Conservation (phyloP, 2,329 filamentous ascomycete species). For the Coniella lustricola region DNA sequence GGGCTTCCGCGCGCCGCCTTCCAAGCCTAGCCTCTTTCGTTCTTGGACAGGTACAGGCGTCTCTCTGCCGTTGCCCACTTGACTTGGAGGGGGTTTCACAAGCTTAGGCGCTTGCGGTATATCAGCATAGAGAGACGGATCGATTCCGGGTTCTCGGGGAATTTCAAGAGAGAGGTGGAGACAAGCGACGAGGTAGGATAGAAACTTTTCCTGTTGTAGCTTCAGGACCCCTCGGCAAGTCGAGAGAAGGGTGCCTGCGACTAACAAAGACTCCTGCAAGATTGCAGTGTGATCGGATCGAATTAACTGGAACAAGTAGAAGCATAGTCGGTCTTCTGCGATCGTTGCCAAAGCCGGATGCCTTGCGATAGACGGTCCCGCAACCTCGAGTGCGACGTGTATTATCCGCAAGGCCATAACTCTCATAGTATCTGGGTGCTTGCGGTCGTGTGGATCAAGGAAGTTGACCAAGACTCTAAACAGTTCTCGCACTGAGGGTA, state of each 20-base stretch:
- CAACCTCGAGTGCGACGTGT: slow-evolving; percentile 92
- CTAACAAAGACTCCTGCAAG: slow-evolving; percentile 83
- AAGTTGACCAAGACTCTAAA: slow-evolving; percentile 92
- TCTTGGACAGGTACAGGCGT: slow-evolving; percentile 91
- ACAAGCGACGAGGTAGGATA: slow-evolving; percentile 91
- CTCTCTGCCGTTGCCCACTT: slow-evolving; percentile 69
- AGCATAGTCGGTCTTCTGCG: slow-evolving; percentile 88
- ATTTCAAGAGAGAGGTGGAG: slow-evolving; percentile 93
- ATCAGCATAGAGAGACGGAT: slow-evolving; percentile 84
- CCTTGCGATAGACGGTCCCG: slow-evolving; percentile 87
- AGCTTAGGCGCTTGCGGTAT: slow-evolving; percentile 88
- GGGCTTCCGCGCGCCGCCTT: slow-evolving; percentile 84
- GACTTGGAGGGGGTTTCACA: slow-evolving; percentile 68
- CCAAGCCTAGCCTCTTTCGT: slow-evolving; percentile 83
- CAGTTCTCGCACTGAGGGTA: slow-evolving; percentile 89
- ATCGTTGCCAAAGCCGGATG: slow-evolving; percentile 82
- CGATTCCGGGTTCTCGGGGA: slow-evolving; percentile 80
- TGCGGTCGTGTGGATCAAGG: slow-evolving; percentile 83
- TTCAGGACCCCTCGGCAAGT: slow-evolving; percentile 89
- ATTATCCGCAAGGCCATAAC: slow-evolving; percentile 97
- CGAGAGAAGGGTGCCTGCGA: slow-evolving; percentile 82
- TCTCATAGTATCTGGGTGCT: slow-evolving; percentile 89
- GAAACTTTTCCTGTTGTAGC: slow-evolving; percentile 90
- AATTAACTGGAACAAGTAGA: slow-evolving; percentile 91
- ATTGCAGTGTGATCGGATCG: slow-evolving; percentile 95